Evolutionary conservation across 2,329 filamentous ascomycete species (phyloP).

Genomic region (Colletotrichum theobromicola): DNA sequence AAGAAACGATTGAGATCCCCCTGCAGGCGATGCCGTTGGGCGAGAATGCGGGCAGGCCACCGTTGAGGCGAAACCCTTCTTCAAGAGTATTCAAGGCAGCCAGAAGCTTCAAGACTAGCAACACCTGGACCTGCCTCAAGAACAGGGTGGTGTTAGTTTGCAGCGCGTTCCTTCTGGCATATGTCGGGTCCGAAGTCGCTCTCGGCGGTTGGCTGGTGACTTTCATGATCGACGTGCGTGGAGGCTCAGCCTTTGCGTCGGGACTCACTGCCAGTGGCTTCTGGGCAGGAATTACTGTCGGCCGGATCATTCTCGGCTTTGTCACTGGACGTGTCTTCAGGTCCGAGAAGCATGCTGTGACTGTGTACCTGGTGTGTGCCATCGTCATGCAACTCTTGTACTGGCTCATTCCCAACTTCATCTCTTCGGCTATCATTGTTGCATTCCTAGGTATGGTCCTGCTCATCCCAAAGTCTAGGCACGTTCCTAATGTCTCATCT

Average conservation of each 20-base stretch:
- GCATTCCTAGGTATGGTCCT: not conserved
- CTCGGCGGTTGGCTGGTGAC: slow-evolving; percentile 80
- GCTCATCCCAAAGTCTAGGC: not conserved
- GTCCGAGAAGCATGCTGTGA: not conserved
- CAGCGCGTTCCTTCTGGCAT: slow-evolving; percentile 75
- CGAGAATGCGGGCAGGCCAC: not conserved
- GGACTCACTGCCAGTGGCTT: slow-evolving; percentile 81
- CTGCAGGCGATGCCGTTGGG: not conserved
- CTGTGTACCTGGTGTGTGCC: not conserved
- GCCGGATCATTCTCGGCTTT: slow-evolving; percentile 76
- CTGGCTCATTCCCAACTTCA: not conserved
- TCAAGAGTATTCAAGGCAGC: not conserved
- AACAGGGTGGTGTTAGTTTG: slow-evolving; percentile 67
- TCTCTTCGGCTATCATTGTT: not conserved
- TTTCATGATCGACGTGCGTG: slow-evolving; percentile 80
- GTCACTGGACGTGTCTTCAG: slow-evolving; percentile 66
- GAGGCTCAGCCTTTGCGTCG: slow-evolving; percentile 70
- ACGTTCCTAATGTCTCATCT: not conserved
- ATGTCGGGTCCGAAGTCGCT: slow-evolving; percentile 79
- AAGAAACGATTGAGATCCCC: not conserved
- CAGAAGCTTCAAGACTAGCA: slow-evolving; percentile 67
- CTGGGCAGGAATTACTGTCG: slow-evolving; percentile 82
- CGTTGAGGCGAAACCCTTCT: not conserved
- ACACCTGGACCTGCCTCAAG: slow-evolving; percentile 59
- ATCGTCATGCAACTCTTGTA: not conserved